Conservation (phyloP, 2,329 filamentous ascomycete species). For the Aspergillus floridensis region DNA sequence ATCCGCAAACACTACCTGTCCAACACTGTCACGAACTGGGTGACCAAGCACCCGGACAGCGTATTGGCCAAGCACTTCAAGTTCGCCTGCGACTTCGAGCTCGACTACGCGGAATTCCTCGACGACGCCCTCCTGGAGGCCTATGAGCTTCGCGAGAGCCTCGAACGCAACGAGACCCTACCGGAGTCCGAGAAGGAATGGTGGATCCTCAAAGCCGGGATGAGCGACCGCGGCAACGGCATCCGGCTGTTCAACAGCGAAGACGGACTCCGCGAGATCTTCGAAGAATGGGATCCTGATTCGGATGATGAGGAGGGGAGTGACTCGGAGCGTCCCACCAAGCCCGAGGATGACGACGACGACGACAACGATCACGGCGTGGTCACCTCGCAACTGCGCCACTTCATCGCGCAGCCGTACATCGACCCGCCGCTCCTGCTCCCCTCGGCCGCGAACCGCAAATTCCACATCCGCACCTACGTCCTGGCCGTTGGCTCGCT, state of each 20-base stretch:
- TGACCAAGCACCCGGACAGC: constrained; percentile 74
- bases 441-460: constrained; percentile 61
- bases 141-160: constrained; percentile 78
- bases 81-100: constrained; percentile 79
- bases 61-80: constrained; percentile 69
- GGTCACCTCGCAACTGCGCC: constrained; percentile 84
- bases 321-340: constrained; percentile 40
- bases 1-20: constrained; percentile 95
- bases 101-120: constrained; percentile 95
- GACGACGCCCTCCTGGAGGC: constrained; percentile 90
- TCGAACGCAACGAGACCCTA: constrained; percentile 64
- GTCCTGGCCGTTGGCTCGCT: constrained; percentile 77
- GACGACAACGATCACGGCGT: constrained; percentile 52
- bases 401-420: constrained; percentile 95
- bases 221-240: constrained; percentile 94
- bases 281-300: constrained; percentile 81
- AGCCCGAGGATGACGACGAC: constrained; percentile 28
- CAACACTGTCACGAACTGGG: constrained; percentile 79
- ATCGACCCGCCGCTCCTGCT: constrained; percentile 83
- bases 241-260: constrained; percentile 86
- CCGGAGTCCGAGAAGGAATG: constrained; percentile 70
- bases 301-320: constrained; percentile 53
- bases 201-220: constrained; percentile 98
- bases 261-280: constrained; percentile 79
- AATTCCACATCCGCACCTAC: constrained; percentile 95